A percentile compares a stretch with the other conserved stretches of the same genome.
Conservation (phyloP, 148 eudicot genomes). For the Suaeda aralocaspica region DNA sequence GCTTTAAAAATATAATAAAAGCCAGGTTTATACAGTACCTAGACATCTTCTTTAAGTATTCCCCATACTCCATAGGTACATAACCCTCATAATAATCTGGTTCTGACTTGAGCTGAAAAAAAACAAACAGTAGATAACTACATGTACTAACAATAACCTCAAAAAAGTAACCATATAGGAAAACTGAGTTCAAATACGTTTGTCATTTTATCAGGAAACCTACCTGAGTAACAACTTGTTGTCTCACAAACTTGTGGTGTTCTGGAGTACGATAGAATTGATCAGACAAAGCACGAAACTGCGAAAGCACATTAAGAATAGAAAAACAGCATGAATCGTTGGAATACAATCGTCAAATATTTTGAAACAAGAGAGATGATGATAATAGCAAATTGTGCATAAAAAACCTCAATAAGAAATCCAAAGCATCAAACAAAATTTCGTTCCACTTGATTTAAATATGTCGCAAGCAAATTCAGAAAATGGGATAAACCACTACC, state of each 20-base stretch:
- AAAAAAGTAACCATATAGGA: background rate
- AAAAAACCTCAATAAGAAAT: background rate
- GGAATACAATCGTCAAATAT: background rate
- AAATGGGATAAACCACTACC: background rate
- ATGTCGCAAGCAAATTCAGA: background rate
- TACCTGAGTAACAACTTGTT: conserved; percentile 88
- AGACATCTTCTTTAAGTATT: conserved; percentile 74
- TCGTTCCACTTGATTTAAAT: background rate
- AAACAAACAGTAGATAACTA: conserved; percentile 1
- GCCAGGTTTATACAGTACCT: conserved; percentile 40
- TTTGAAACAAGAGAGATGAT: background rate
- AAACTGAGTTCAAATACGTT: background rate
- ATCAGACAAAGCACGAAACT: conserved; percentile 94
- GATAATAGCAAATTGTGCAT: background rate
- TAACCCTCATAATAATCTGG: conserved; percentile 76
- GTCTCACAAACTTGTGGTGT: conserved; percentile 85
- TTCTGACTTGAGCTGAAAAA: conserved; percentile 72
- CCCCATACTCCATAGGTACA: conserved; percentile 90
- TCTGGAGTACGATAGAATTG: conserved; percentile 83
- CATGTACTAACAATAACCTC: background rate
- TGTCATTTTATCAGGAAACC: conserved; percentile 14
- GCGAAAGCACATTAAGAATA: conserved; percentile 19
- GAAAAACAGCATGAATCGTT: conserved; percentile 8
- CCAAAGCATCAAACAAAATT: too few species aligned
- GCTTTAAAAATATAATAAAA: too few species aligned